Conservation (phyloP, 805 yeast species). For the Ogataea trehalophila region DNA sequence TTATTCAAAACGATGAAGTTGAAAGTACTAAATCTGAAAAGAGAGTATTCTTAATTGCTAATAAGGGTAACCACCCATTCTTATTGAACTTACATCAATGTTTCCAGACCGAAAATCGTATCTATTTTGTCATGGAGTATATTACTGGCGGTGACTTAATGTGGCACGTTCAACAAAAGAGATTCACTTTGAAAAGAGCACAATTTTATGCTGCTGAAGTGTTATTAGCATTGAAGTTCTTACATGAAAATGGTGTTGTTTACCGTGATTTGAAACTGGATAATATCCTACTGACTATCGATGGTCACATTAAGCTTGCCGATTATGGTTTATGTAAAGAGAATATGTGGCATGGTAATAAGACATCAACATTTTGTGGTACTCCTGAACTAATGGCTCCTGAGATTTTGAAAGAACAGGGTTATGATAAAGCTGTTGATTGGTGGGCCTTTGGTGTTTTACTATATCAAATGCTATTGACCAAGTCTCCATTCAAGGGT, state of each 20-base stretch:
- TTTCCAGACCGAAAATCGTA: slow-evolving; percentile 96
- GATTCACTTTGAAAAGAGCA: slow-evolving; percentile 86
- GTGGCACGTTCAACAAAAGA: slow-evolving; percentile 97
- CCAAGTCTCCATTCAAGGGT: slow-evolving; percentile 96
- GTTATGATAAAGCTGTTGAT: slow-evolving; percentile 90
- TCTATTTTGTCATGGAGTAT: slow-evolving; percentile 97
- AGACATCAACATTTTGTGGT: slow-evolving; percentile 95
- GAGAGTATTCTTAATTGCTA: slow-evolving; percentile 71
- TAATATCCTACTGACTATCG: slow-evolving; percentile 80
- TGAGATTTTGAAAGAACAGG: slow-evolving; percentile 89
- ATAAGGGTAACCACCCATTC: slow-evolving; percentile 88
- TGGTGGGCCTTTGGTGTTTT: slow-evolving; percentile 99
- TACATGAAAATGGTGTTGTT: slow-evolving; percentile 93
- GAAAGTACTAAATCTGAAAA: slow-evolving; percentile 94
- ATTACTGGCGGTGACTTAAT: slow-evolving; percentile 97
- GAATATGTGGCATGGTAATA: slow-evolving; percentile 55
- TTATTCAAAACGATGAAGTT: slow-evolving; percentile 92
- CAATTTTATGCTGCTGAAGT: slow-evolving; percentile 98
- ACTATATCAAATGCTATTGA: slow-evolving; percentile 91
- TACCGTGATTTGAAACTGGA: slow-evolving; percentile 96
- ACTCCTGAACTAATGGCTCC: slow-evolving; percentile 99
- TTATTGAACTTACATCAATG: slow-evolving; percentile 87
- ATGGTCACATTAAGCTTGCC: slow-evolving; percentile 94
- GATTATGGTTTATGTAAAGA: slow-evolving; percentile 98
- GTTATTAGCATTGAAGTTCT: slow-evolving; percentile 79